Percentiles rank a stretch among this genome's conserved stretches.
phyloP scores from a whole-genome alignment of 257 asterid genomes.

The Gentiana straminea region DNA sequence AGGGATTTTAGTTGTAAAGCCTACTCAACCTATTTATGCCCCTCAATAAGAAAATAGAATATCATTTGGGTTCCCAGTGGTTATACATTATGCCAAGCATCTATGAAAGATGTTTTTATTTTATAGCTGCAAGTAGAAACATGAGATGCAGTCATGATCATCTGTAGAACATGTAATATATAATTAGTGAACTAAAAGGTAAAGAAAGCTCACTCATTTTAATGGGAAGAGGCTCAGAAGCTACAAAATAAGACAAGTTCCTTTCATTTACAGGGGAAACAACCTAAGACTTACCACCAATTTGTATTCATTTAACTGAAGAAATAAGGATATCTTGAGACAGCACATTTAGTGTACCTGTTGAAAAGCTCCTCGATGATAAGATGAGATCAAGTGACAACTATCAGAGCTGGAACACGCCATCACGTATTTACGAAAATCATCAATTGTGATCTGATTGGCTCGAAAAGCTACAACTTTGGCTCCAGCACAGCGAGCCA shows the following conservation, averaged over 20 bases:
- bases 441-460: conserved; percentile 71
- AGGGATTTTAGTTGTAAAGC: not conserved
- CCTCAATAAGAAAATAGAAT: not conserved
- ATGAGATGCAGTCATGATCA: no score
- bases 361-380: conserved; percentile 64
- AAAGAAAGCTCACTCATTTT: not conserved
- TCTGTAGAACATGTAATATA: no score
- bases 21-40: not conserved
- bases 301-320: no score
- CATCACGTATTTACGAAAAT: conserved; percentile 72
- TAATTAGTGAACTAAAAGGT: not conserved
- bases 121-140: no score
- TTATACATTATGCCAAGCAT: no score
- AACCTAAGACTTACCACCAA: no score
- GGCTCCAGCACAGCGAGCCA: conserved; percentile 99
- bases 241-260: not conserved
- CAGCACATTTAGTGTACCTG: conserved; percentile 41
- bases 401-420: conserved; percentile 72
- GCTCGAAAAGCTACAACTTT: conserved; percentile 86
- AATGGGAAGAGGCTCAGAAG: not conserved
- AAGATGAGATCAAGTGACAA: conserved; percentile 84
- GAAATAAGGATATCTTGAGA: not conserved
- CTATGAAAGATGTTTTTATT: no score
- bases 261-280: no score
- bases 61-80: no score